These are phyloP conservation scores for Myriosclerotinia curreyana DNA, from an alignment of 2,329 filamentous ascomycete genomes.

Conservation along the genomic window DNA sequence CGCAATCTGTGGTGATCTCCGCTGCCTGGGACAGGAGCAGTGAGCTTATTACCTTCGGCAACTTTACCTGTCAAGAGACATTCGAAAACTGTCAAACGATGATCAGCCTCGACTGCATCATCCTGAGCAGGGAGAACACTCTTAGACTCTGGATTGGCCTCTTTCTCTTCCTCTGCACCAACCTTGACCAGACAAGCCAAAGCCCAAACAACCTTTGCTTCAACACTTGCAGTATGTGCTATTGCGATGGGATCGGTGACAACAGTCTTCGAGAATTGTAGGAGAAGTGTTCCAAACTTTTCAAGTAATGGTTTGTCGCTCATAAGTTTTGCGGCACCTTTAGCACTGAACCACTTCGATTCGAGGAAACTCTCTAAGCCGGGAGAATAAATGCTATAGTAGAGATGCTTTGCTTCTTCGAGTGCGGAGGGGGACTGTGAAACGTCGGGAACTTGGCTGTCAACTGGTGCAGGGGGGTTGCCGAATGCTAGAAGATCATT, in stretches of 20 bases:
- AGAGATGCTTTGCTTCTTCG: conserved; percentile 68
- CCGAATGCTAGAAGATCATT: conserved; percentile 67
- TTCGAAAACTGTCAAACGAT: conserved; percentile 73
- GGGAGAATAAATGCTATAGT: conserved; percentile 71
- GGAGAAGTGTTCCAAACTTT: conserved; percentile 64
- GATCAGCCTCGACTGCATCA: conserved; percentile 61
- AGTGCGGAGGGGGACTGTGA: conserved; percentile 47
- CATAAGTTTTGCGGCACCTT: conserved; percentile 45
- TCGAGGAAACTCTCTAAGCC: conserved; percentile 76
- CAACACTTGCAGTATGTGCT: conserved; percentile 52
- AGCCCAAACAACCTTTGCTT: conserved; percentile 59
- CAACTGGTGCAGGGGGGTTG: conserved; percentile 54
- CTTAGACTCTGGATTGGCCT: conserved; percentile 37
- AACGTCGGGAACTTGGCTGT: conserved; percentile 48
- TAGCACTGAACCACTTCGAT: conserved; percentile 72
- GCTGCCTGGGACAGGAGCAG: conserved; percentile 49
- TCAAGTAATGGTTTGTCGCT: conserved; percentile 58
- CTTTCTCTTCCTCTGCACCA: conserved; percentile 36
- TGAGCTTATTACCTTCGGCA: conserved; percentile 56
- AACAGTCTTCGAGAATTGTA: conserved; percentile 48
- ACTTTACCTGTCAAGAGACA: conserved; percentile 70
- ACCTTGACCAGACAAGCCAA: conserved; percentile 47
- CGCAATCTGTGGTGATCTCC: conserved; percentile 54
- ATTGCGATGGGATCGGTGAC: conserved; percentile 52
- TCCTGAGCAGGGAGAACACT: conserved; percentile 50